A percentile compares a stretch with the other conserved stretches of the same genome.
These are phyloP conservation scores for Fragosphaeria purpurea DNA, from an alignment of 2,329 filamentous ascomycete genomes.

Conservation along the genomic window DNA sequence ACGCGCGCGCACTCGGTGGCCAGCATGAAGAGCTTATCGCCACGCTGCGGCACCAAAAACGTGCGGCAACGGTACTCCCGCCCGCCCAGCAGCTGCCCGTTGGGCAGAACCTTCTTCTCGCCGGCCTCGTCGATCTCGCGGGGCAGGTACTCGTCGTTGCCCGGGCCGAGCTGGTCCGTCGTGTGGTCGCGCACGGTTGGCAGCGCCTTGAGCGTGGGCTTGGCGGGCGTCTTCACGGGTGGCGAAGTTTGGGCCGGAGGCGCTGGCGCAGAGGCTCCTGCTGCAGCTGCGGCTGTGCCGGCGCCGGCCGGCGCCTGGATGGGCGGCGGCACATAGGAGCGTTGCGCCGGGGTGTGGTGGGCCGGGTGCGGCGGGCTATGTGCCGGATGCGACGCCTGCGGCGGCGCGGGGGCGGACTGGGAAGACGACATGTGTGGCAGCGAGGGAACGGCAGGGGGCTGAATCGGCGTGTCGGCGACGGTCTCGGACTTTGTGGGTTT, in stretches of 20 bases:
- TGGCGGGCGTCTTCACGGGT: conserved; percentile 70
- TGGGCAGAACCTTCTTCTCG: conserved; percentile 82
- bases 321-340: conserved; percentile 28
- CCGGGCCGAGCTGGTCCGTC: conserved; percentile 81
- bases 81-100: conserved; percentile 70
- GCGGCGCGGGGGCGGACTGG: conserved; percentile 1
- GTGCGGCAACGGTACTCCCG: conserved; percentile 92
- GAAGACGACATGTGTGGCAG: conserved; percentile 10
- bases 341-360: conserved; percentile 2
- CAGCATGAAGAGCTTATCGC: conserved; percentile 95
- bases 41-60: conserved; percentile 82
- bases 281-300: conserved; percentile 29
- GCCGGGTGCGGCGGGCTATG: conserved; percentile 7
- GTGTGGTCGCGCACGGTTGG: conserved; percentile 96
- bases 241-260: conserved; percentile 39
- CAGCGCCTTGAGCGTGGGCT: conserved; percentile 81
- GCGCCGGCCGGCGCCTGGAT: conserved; percentile 27
- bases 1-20: conserved; percentile 95
- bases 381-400: no score
- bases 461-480: conserved; percentile 46
- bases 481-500: conserved; percentile 43
- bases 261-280: conserved; percentile 35
- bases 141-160: conserved; percentile 89
- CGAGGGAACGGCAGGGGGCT: conserved; percentile 8
- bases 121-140: conserved; percentile 87